phyloP scores from a whole-genome alignment of 805 yeast genomes.

The Metschnikowia cubensis region DNA sequence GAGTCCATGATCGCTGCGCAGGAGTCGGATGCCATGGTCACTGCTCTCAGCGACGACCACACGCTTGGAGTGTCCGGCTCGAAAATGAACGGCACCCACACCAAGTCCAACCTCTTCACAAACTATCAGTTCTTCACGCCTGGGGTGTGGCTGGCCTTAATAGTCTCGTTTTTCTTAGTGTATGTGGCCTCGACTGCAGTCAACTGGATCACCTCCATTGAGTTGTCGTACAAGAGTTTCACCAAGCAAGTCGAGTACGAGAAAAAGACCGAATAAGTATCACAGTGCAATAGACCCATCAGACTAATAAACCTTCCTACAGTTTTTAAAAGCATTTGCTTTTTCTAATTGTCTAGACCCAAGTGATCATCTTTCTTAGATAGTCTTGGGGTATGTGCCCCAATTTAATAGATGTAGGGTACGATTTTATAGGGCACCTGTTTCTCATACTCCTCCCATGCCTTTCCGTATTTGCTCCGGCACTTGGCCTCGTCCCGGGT shows the following conservation, averaged over 20 bases:
- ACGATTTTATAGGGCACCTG: slow-evolving; percentile 85
- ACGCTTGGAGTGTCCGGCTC: slow-evolving; percentile 1
- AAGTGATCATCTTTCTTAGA: neutral
- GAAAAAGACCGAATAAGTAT: slow-evolving; percentile 42
- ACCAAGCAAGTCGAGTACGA: slow-evolving; percentile 60
- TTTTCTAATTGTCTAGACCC: neutral
- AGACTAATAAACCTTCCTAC: neutral
- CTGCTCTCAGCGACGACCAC: slow-evolving; percentile 20
- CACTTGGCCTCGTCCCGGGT: slow-evolving; percentile 90
- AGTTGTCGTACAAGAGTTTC: slow-evolving; percentile 78
- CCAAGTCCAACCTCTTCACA: slow-evolving; percentile 48
- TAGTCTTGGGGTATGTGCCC: too few relatives aligned
- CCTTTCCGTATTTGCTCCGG: slow-evolving; percentile 73
- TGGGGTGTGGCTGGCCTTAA: slow-evolving; percentile 72
- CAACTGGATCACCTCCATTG: slow-evolving; percentile 64
- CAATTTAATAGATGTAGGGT: slow-evolving; percentile 68
- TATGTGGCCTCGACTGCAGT: slow-evolving; percentile 58
- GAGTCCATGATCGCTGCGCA: slow-evolving; percentile 30
- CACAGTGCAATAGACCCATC: neutral
- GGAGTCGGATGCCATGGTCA: slow-evolving; percentile 20
- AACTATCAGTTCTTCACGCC: slow-evolving; percentile 71
- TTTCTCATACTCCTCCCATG: slow-evolving; percentile 80
- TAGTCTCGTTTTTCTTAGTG: slow-evolving; percentile 61
- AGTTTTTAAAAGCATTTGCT: too few relatives aligned
- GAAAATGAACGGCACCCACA: slow-evolving; percentile 4